Percentiles rank a stretch among this genome's conserved stretches.
These are phyloP conservation scores for Sclerotinia glacialis DNA, from an alignment of 2,329 filamentous ascomycete species.

Conservation along the genomic window DNA sequence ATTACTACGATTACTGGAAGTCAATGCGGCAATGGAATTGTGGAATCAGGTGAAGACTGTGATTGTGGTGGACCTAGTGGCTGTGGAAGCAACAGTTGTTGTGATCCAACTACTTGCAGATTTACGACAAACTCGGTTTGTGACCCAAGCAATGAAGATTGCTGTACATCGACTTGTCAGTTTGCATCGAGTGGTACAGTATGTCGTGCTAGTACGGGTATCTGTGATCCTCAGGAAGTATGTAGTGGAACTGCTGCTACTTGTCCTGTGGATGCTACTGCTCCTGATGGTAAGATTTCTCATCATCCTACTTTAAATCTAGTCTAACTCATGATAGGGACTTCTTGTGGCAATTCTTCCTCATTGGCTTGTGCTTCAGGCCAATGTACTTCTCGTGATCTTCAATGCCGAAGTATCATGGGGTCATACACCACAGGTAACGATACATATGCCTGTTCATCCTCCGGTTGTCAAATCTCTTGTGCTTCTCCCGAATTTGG, in stretches of 20 bases:
- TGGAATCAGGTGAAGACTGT: constrained; percentile 90
- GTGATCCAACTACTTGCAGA: constrained; percentile 80
- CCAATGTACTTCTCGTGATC: constrained; percentile 88
- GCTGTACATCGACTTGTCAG: constrained; percentile 66
- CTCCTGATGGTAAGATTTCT: constrained; percentile 57
- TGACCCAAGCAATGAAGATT: constrained; percentile 78
- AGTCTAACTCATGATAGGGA: constrained; percentile 41
- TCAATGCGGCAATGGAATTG: constrained; percentile 95
- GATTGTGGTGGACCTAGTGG: constrained; percentile 79
- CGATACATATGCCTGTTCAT: constrained; percentile 76
- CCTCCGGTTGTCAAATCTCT: constrained; percentile 68
- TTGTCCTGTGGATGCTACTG: constrained; percentile 71
- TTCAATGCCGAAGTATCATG: constrained; percentile 84
- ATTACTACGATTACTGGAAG: constrained; percentile 77
- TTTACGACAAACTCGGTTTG: constrained; percentile 73
- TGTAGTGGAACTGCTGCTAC: constrained; percentile 70
- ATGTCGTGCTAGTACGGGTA: constrained; percentile 75
- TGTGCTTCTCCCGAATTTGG: constrained; percentile 70
- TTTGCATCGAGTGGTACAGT: constrained; percentile 66
- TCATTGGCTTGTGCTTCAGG: constrained; percentile 78
- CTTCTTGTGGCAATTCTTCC: constrained; percentile 60
- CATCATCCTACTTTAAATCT: background rate
- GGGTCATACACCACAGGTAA: constrained; percentile 70
- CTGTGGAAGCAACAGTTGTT: constrained; percentile 77
- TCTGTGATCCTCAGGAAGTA: constrained; percentile 81